Evolutionary conservation across 441 rosid species (phyloP).

Genomic region (Cnidoscolus chayamansa): DNA sequence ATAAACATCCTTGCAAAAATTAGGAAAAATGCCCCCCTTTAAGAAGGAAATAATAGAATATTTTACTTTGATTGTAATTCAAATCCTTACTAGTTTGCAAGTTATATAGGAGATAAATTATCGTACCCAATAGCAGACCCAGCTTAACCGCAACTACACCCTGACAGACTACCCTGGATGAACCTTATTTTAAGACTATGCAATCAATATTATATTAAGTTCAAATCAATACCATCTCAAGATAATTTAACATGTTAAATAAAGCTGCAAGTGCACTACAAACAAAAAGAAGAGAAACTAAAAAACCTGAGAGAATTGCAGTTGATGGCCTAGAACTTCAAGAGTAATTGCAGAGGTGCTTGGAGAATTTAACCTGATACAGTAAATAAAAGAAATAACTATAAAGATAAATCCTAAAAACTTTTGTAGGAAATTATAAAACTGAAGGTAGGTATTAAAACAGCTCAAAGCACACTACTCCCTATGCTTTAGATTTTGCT

Average conservation of each 20-base stretch:
- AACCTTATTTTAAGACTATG: not conserved
- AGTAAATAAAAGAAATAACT: slow-evolving; percentile 1
- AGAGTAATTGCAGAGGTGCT: slow-evolving; percentile 59
- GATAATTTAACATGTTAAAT: not conserved
- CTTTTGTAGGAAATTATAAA: not conserved
- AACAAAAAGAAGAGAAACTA: slow-evolving; percentile 11
- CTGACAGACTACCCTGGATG: not conserved
- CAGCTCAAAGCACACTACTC: not conserved
- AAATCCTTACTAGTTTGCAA: not conserved
- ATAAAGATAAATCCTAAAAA: not conserved
- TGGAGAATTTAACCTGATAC: slow-evolving; percentile 79
- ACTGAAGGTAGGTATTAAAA: not conserved
- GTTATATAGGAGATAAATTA: not conserved
- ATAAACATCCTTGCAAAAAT: not conserved
- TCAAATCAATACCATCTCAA: not conserved
- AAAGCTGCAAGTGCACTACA: not conserved
- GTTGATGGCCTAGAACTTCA: slow-evolving; percentile 72
- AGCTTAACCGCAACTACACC: not conserved
- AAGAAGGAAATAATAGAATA: not conserved
- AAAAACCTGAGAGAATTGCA: slow-evolving; percentile 74
- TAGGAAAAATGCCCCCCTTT: not conserved
- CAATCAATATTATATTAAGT: not conserved
- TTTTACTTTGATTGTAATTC: not conserved
- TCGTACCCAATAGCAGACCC: not conserved
- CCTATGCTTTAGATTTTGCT: not conserved